A percentile compares a stretch with the other conserved stretches of the same genome.
These are phyloP conservation scores for Chimonanthus praecox DNA, from an alignment of 164 flowering plant species.

Conservation along the genomic window DNA sequence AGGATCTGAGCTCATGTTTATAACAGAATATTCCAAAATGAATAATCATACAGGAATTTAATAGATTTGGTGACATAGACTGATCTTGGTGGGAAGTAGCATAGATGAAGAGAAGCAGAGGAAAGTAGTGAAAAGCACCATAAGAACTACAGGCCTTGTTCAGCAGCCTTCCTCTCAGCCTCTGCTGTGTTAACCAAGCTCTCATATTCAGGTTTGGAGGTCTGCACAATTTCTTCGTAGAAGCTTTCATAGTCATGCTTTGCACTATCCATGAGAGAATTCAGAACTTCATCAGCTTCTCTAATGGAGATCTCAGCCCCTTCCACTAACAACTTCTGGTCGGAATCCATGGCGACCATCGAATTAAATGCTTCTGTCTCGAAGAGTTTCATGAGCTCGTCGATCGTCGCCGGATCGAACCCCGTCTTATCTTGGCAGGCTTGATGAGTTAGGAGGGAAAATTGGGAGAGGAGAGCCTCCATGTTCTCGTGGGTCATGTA, in stretches of 20 bases:
- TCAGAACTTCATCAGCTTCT: slow-evolving; percentile 62
- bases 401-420: slow-evolving; percentile 68
- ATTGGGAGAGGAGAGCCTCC: slow-evolving; percentile 73
- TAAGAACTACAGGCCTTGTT: background rate
- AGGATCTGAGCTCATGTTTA: too few species aligned
- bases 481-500: slow-evolving; percentile 13
- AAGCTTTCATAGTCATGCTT: slow-evolving; percentile 61
- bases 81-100: too few species aligned
- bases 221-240: slow-evolving; percentile 49
- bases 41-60: too few species aligned
- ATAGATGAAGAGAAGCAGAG: too few species aligned
- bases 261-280: slow-evolving; percentile 67
- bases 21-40: too few species aligned
- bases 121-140: too few species aligned
- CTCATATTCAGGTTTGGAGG: slow-evolving; percentile 29
- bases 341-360: slow-evolving; percentile 64
- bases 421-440: slow-evolving; percentile 49
- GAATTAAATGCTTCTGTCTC: slow-evolving; percentile 70
- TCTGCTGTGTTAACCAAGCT: slow-evolving; percentile 39
- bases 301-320: slow-evolving; percentile 44
- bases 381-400: slow-evolving; percentile 70
- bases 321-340: slow-evolving; percentile 32
- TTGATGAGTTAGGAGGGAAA: slow-evolving; percentile 64
- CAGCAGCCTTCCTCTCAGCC: slow-evolving; percentile 48
- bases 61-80: too few species aligned